Evolutionary conservation across 768 basidiomycete species (phyloP).

Genomic region (Mycena vulgaris): DNA sequence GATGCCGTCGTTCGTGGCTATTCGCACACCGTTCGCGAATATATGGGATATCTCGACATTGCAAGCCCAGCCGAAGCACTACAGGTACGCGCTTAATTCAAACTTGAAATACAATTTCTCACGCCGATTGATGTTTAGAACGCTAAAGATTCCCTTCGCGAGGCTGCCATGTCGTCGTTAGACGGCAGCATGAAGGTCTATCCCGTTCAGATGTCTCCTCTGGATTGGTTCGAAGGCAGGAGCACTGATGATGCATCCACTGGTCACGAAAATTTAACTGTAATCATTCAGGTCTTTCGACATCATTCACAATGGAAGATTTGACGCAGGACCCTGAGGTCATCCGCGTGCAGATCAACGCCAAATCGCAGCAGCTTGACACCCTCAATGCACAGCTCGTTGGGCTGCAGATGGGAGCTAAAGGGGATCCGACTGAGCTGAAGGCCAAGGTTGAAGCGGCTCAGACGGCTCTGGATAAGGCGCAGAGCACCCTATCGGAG

Average conservation of each 20-base stretch:
- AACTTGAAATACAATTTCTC: neutral
- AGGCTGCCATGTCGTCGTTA: conserved; percentile 45
- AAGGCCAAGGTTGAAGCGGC: conserved; percentile 39
- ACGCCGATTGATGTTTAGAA: conserved; percentile 20
- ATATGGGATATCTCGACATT: conserved; percentile 47
- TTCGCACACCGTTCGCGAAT: conserved; percentile 45
- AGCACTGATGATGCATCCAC: too few species aligned
- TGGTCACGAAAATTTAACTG: too few species aligned
- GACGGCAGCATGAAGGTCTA: conserved; percentile 45
- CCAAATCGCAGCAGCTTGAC: conserved; percentile 44
- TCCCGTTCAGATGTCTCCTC: conserved; percentile 45
- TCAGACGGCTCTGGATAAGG: conserved; percentile 30
- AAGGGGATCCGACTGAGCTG: conserved; percentile 37
- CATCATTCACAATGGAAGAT: conserved; percentile 47
- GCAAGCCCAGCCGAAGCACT: conserved; percentile 42
- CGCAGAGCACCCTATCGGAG: conserved; percentile 39
- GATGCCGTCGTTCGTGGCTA: conserved; percentile 49
- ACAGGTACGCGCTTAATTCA: conserved; percentile 18
- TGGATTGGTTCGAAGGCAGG: conserved; percentile 46
- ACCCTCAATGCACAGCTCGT: conserved; percentile 43
- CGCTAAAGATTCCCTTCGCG: conserved; percentile 46
- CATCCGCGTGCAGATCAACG: conserved; percentile 42
- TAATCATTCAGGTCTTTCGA: conserved; percentile 44
- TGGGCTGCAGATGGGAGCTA: conserved; percentile 30
- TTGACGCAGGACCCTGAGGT: conserved; percentile 43